Conservation (phyloP, 2,329 filamentous ascomycete genomes). For the Colletotrichum salicis region DNA sequence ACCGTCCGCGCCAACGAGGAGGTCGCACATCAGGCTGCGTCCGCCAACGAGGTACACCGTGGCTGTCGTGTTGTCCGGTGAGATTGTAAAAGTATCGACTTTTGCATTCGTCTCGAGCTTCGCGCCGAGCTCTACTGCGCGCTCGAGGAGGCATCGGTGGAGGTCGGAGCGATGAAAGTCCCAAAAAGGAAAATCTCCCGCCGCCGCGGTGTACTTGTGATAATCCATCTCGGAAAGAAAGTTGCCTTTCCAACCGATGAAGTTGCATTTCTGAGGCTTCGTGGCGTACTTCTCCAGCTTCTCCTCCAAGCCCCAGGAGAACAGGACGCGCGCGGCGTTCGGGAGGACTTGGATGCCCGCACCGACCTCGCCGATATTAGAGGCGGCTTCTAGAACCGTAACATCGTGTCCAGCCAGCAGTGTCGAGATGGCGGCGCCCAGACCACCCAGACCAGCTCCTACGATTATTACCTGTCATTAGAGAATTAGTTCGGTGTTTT, state of each 20-base stretch:
- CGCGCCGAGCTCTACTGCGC: slow-evolving; percentile 31
- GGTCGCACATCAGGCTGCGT: slow-evolving; percentile 44
- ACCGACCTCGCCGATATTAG: slow-evolving; percentile 35
- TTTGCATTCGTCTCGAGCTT: slow-evolving; percentile 21
- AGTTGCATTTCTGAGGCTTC: slow-evolving; percentile 29
- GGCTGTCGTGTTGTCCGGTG: background rate
- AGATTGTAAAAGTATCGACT: slow-evolving; percentile 31
- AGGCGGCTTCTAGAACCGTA: slow-evolving; percentile 32
- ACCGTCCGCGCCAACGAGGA: slow-evolving; percentile 59
- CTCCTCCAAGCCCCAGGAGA: slow-evolving; percentile 36
- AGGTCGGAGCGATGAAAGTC: slow-evolving; percentile 38
- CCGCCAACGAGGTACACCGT: slow-evolving; percentile 39
- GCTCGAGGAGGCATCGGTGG: slow-evolving; percentile 28
- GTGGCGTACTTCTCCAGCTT: slow-evolving; percentile 36
- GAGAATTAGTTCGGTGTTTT: background rate
- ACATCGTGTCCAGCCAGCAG: slow-evolving; percentile 31
- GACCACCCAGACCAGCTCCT: slow-evolving; percentile 34
- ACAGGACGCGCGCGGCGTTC: slow-evolving; percentile 30
- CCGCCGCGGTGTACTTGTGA: slow-evolving; percentile 26
- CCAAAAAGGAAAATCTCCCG: slow-evolving; percentile 33
- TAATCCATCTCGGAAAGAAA: slow-evolving; percentile 34
- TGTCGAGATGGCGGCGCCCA: slow-evolving; percentile 30
- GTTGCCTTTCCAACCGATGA: slow-evolving; percentile 35
- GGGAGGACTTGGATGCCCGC: slow-evolving; percentile 37
- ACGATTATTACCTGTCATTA: slow-evolving; percentile 30